These are phyloP conservation scores for Leishmania lainsoni DNA, from an alignment of 208 protist genomes.

Conservation along the genomic window DNA sequence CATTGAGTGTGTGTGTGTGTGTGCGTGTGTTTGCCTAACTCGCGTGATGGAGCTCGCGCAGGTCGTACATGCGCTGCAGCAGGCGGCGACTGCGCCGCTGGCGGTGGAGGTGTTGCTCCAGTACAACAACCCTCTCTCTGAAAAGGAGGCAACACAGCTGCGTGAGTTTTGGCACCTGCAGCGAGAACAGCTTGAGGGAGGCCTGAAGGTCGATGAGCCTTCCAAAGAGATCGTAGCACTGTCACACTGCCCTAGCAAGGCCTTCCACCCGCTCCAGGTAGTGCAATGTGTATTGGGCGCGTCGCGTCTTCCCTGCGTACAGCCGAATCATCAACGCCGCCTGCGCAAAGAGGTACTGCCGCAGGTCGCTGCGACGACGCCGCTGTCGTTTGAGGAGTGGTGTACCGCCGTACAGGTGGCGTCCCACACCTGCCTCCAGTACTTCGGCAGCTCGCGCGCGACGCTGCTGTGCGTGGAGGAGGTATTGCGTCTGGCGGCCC, in stretches of 20 bases:
- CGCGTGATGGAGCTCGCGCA: slow-evolving; percentile 63
- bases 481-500: slow-evolving; percentile 54
- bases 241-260: slow-evolving; percentile 47
- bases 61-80: slow-evolving; percentile 57
- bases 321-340: slow-evolving; percentile 46
- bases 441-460: slow-evolving; percentile 34
- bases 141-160: slow-evolving; percentile 68
- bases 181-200: slow-evolving; percentile 65
- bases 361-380: slow-evolving; percentile 39
- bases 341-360: slow-evolving; percentile 73
- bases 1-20: not conserved
- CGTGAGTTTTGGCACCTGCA: slow-evolving; percentile 43
- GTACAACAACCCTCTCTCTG: slow-evolving; percentile 76
- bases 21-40: not conserved
- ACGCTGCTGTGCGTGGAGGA: slow-evolving; percentile 62
- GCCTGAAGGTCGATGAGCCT: slow-evolving; percentile 48
- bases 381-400: slow-evolving; percentile 67
- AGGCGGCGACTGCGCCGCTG: slow-evolving; percentile 24
- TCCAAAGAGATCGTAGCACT: slow-evolving; percentile 53
- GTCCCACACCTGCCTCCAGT: slow-evolving; percentile 34
- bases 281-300: slow-evolving; percentile 75
- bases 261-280: slow-evolving; percentile 61
- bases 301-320: slow-evolving; percentile 57
- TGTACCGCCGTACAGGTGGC: slow-evolving; percentile 35
- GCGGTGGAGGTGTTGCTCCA: slow-evolving; percentile 64